Percentiles rank a stretch among this genome's conserved stretches.
phyloP scores from a whole-genome alignment of 1,139 yeast genomes.

The Yamadazyma triangularis region DNA sequence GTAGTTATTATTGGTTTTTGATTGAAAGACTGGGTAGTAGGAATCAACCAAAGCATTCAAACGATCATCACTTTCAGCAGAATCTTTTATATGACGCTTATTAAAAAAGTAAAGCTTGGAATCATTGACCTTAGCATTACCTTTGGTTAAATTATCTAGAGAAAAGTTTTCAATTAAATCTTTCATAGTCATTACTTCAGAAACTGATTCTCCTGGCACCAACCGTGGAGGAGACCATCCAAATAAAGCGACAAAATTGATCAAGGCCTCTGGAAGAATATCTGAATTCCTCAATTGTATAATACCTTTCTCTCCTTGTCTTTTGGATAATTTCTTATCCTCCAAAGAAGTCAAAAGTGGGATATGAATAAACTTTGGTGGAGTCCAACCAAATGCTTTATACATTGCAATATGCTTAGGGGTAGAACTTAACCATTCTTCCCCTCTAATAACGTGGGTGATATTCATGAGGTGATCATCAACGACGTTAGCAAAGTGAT shows the following conservation, averaged over 20 bases:
- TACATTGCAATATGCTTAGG: constrained; percentile 91
- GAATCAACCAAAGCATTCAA: constrained; percentile 25
- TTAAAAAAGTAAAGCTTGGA: constrained; percentile 73
- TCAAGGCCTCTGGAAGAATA: constrained; percentile 77
- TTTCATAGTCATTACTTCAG: constrained; percentile 57
- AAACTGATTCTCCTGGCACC: constrained; percentile 42
- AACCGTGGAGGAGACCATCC: constrained; percentile 89
- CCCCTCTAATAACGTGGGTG: constrained; percentile 94
- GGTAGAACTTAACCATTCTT: constrained; percentile 95
- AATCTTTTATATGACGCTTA: constrained; percentile 44
- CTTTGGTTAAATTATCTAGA: constrained; percentile 74
- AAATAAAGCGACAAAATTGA: constrained; percentile 82
- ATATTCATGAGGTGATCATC: constrained; percentile 92
- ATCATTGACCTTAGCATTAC: constrained; percentile 88
- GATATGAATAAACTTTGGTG: constrained; percentile 82
- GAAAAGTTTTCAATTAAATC: constrained; percentile 50
- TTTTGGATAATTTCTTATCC: constrained; percentile 81
- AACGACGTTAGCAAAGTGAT: constrained; percentile 92
- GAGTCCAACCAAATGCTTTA: constrained; percentile 79
- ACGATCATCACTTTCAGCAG: constrained; percentile 19
- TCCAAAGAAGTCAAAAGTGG: constrained; percentile 73
- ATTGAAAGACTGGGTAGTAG: constrained; percentile 2
- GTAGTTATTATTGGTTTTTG: constrained; percentile 9
- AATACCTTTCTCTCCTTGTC: constrained; percentile 79
- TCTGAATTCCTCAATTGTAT: constrained; percentile 44